Base-by-base conservation (phyloP, 2,329 filamentous ascomycete species). In the Colletotrichum chlorophyti region DNA sequence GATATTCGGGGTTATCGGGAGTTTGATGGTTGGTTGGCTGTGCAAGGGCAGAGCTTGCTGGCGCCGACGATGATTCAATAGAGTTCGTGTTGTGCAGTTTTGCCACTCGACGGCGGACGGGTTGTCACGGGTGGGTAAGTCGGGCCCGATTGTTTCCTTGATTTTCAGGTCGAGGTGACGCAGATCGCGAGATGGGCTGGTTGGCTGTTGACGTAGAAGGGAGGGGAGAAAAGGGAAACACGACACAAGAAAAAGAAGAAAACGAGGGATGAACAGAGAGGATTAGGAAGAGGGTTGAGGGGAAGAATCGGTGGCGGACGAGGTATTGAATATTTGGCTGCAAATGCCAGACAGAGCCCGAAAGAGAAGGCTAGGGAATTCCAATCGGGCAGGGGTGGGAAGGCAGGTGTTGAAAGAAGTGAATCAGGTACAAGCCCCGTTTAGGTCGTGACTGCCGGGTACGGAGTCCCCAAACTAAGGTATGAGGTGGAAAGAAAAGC, bases 271-370 rank as follows among this genome's bases (percentile, higher is more conserved):
- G 35, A 24, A 24, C 32, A 15, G 40, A 48, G 21, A 47, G 21
- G 10, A 9, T 34, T n/a, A 35, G 42, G 6, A 43, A 17, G 27
- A 26, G 35, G 27, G 46, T n/a, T 15, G 21, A 31, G 14, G 26
- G 29, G 35, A 45, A 49, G 37, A 38, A 42, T 43, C 45, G 38
- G 37, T 54, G 55, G 51, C 55, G 51, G 51, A 32, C 35, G 31
- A 55, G 55, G 49, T 59, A 59, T 59, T 59, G 55, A 43, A 59
- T 55, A 49, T 55, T 59, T 59, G 55, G 51, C 51, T 40, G 51
- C 51, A 27, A 45, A 55, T 59, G 51, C 55, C 55, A 59, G 49
- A 59, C 55, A 38, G 31, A 24, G 19, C 32, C 38, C 31, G 54
- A 54, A 38, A 59, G 55, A 59, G 51, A 42, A 35, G 21, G 38